Base-by-base conservation (phyloP, 495 filamentous ascomycete species). In the Darksidea phi region DNA sequence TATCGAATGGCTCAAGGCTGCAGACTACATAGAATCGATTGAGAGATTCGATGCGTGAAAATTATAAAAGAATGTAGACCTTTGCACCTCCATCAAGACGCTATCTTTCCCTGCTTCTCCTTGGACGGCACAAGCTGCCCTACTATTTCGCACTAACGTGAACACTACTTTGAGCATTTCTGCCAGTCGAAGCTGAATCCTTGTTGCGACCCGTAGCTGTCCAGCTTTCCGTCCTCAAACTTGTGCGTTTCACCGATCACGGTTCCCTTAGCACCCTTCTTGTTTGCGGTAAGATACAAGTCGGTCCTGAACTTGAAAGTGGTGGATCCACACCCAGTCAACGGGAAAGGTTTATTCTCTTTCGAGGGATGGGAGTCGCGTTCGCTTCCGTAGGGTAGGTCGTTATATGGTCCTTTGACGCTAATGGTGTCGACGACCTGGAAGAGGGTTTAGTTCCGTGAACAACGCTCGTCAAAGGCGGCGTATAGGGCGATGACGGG, bases 121-220 rank as follows among this genome's bases (percentile, higher is more conserved):
- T n/a, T n/a, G n/a, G n/a, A n/a, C n/a, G n/a, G n/a, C n/a, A n/a
- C n/a, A n/a, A n/a, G n/a, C n/a, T n/a, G n/a, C n/a, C n/a, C n/a
- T n/a, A n/a, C n/a, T n/a, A n/a, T n/a, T n/a, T n/a, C n/a, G n/a
- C n/a, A n/a, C 28, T 32, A 32, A 32, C 28, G 10, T 10, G 28
- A n/a, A n/a, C 28, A 6, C 41, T 34, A 51, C 12, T 51, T 51
- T 24, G 1, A 11, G 25, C 48, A 51, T 24, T 51, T 51, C 48
- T 32, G 20, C 23, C 11, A 51, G 28, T 51, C 48, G 20, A 26
- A 51, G 34, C 48, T 51, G 20, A 51, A 26, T 6, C 48, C 48
- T 8, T 34, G 11, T 25, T 51, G 24, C 6, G 25, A 21, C 11
- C 48, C 48, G 34, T 51, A 51, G 48, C 11, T 43, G 15, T 43